A percentile compares a stretch with the other conserved stretches of the same genome.
phyloP scores from a whole-genome alignment of 2,329 filamentous ascomycete species.

The Cercospora zeina region DNA sequence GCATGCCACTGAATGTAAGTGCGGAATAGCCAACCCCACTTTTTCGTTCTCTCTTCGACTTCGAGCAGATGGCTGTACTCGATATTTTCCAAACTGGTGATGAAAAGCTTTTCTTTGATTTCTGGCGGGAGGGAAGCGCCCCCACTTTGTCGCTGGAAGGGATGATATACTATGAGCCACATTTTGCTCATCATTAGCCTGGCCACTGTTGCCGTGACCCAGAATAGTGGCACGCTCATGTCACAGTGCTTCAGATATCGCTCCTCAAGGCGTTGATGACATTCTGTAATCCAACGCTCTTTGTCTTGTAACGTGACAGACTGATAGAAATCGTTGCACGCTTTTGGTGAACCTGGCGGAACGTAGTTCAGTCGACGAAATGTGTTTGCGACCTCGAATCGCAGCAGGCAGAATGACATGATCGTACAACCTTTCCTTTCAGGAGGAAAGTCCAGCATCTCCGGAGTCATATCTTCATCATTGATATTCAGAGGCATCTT shows the following conservation, averaged over 20 bases:
- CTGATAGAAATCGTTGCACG: constrained; percentile 47
- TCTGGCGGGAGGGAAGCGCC: constrained; percentile 60
- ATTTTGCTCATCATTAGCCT: constrained; percentile 75
- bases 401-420: constrained; percentile 59
- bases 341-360: constrained; percentile 46
- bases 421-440: constrained; percentile 57
- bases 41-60: constrained; percentile 60
- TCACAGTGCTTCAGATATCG: constrained; percentile 55
- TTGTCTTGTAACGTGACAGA: constrained; percentile 51
- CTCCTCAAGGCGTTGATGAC: constrained; percentile 50
- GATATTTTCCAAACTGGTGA: constrained; percentile 71
- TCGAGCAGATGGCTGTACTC: constrained; percentile 69
- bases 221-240: constrained; percentile 61
- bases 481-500: constrained; percentile 59
- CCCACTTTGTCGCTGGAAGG: constrained; percentile 63
- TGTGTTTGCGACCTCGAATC: constrained; percentile 54
- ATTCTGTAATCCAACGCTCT: constrained; percentile 53
- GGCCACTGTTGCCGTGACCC: constrained; percentile 67
- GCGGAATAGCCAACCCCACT: constrained; percentile 66
- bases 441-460: constrained; percentile 51
- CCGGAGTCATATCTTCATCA: constrained; percentile 54
- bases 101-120: constrained; percentile 67
- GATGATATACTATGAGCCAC: constrained; percentile 75
- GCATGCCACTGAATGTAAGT: constrained; percentile 68
- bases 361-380: constrained; percentile 50